A percentile compares a stretch with the other conserved stretches of the same genome.
phyloP scores from a whole-genome alignment of 2,329 filamentous ascomycete species.

The Arthrinium phaeospermum region DNA sequence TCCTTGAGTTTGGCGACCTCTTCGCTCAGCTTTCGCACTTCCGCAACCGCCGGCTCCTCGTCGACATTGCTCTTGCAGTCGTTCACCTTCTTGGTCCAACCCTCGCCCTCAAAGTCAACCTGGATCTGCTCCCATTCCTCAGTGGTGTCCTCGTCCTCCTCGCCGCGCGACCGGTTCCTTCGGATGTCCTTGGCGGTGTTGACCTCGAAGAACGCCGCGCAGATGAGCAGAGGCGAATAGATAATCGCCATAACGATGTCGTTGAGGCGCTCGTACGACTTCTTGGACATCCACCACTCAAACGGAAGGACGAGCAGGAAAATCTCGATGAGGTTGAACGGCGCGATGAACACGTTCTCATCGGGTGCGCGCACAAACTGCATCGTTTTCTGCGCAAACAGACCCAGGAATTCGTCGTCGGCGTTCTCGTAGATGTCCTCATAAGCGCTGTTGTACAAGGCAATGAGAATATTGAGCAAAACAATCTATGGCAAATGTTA shows the following conservation, averaged over 20 bases:
- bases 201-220: constrained; percentile 77
- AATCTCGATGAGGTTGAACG: constrained; percentile 92
- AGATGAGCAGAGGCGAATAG: constrained; percentile 82
- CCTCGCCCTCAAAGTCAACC: constrained; percentile 81
- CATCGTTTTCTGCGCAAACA: constrained; percentile 94
- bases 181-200: constrained; percentile 69
- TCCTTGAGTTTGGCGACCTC: constrained; percentile 65
- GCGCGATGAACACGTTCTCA: constrained; percentile 97
- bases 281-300: constrained; percentile 92
- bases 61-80: constrained; percentile 82
- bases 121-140: constrained; percentile 95
- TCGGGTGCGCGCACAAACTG: constrained; percentile 96
- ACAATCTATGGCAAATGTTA: constrained; percentile 54
- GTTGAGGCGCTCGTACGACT: constrained; percentile 80
- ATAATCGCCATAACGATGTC: constrained; percentile 85
- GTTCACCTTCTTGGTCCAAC: constrained; percentile 82
- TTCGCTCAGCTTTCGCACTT: constrained; percentile 63
- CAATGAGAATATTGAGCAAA: constrained; percentile 93
- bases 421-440: constrained; percentile 94
- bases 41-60: constrained; percentile 75
- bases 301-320: constrained; percentile 78
- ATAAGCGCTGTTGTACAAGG: constrained; percentile 95
- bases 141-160: constrained; percentile 85
- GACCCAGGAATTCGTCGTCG: constrained; percentile 91
- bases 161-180: constrained; percentile 77